Evolutionary conservation across 306 rosid genomes (phyloP).

Genomic region (Lathyrus oleraceus): DNA sequence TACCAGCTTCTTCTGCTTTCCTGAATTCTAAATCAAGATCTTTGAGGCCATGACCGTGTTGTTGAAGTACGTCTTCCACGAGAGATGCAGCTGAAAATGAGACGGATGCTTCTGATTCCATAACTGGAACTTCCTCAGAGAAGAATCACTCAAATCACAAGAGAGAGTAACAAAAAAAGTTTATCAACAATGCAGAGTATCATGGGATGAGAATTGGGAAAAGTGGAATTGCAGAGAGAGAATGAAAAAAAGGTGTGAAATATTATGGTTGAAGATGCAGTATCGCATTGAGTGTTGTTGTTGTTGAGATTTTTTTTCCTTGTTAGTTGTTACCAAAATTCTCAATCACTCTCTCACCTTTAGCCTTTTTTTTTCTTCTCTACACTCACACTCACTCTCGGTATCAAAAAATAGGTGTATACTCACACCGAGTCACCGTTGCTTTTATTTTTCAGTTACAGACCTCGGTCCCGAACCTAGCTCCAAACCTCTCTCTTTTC

Average conservation of each 20-base stretch:
- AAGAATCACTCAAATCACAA: too few relatives aligned
- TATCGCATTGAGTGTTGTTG: constrained; percentile 19
- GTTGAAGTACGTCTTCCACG: constrained; percentile 91
- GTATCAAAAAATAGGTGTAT: too few relatives aligned
- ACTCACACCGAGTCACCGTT: background rate
- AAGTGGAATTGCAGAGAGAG: background rate
- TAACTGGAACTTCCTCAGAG: background rate
- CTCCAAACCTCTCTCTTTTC: constrained; percentile 31
- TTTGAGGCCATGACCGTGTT: constrained; percentile 64
- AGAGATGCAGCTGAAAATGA: constrained; percentile 81
- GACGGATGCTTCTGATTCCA: constrained; percentile 4
- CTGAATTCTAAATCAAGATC: constrained; percentile 83
- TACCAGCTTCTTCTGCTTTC: constrained; percentile 91
- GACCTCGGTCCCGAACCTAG: constrained; percentile 40
- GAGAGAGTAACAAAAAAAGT: too few relatives aligned
- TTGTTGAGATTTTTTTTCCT: constrained; percentile 56
- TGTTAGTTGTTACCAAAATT: constrained; percentile 54
- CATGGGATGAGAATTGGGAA: background rate
- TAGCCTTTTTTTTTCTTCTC: background rate
- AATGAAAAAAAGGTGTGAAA: background rate
- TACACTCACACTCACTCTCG: too few relatives aligned
- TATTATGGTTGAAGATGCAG: too few relatives aligned
- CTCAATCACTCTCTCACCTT: background rate
- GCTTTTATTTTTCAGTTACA: constrained; percentile 4
- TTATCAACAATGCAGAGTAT: background rate